Percentiles rank a stretch among this genome's conserved stretches.
Conservation (phyloP, 768 basidiomycete species). For the Sarcodon sp. region DNA sequence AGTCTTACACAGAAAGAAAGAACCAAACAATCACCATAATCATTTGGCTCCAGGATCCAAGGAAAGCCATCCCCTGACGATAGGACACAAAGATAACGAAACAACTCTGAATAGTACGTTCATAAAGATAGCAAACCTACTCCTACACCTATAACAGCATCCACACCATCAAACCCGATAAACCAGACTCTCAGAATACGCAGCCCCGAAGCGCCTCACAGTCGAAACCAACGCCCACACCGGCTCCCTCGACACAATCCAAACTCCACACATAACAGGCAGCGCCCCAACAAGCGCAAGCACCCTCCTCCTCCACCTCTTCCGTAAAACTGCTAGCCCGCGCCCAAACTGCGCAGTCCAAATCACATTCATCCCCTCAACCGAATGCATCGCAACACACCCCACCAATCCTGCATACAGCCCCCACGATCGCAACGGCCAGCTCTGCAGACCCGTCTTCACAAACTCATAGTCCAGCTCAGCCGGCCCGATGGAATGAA, state of each 20-base stretch:
- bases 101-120: no score
- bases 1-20: no score
- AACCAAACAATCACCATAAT: no score
- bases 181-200: conserved; percentile 30
- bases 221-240: conserved; percentile 40
- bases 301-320: conserved; percentile 15
- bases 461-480: conserved; percentile 81
- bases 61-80: no score
- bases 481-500: conserved; percentile 49
- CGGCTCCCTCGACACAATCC: conserved; percentile 41
- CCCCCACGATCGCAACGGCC: conserved; percentile 49
- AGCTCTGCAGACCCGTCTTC: conserved; percentile 50
- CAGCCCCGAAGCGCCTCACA: conserved; percentile 35
- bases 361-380: conserved; percentile 45
- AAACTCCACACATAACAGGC: conserved; percentile 46
- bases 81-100: no score
- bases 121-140: no score
- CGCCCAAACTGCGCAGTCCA: conserved; percentile 33
- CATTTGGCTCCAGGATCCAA: no score
- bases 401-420: conserved; percentile 52
- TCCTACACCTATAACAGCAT: no score
- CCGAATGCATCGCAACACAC: conserved; percentile 43
- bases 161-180: conserved; percentile 26
- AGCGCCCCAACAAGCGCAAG: conserved; percentile 25
- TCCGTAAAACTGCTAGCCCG: conserved; percentile 11